phyloP scores from a whole-genome alignment of 257 asterid genomes.

The Ligustrum vulgare region DNA sequence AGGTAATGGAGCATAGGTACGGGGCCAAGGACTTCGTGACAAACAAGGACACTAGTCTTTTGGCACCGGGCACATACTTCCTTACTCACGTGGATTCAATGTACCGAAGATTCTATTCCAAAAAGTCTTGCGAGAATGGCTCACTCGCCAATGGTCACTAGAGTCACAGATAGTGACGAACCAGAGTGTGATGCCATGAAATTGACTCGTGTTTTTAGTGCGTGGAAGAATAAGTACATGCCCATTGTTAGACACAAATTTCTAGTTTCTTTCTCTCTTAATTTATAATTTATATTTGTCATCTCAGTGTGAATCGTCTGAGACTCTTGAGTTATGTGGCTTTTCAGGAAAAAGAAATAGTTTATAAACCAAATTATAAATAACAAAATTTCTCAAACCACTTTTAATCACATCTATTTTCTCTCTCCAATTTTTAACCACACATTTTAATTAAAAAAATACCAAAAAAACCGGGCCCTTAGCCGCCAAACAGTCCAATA shows the following conservation, averaged over 20 bases:
- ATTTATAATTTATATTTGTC: not conserved
- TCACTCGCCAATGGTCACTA: slow-evolving; percentile 70
- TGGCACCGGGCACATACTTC: slow-evolving; percentile 79
- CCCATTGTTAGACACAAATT: not conserved
- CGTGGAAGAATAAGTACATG: slow-evolving; percentile 27
- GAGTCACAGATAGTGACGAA: slow-evolving; percentile 21
- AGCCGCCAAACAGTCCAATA: too few species aligned
- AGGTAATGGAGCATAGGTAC: slow-evolving; percentile 94
- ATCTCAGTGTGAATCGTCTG: not conserved
- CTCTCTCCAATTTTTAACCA: too few species aligned
- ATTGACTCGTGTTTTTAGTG: slow-evolving; percentile 32
- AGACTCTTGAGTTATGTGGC: not conserved
- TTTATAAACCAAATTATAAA: too few species aligned
- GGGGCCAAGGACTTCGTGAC: slow-evolving; percentile 86
- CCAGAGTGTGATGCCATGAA: slow-evolving; percentile 22
- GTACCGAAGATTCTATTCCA: slow-evolving; percentile 81
- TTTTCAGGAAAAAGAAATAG: too few species aligned
- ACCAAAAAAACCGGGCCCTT: too few species aligned
- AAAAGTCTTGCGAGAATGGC: slow-evolving; percentile 64
- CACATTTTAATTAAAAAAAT: too few species aligned
- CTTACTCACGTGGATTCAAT: slow-evolving; percentile 92
- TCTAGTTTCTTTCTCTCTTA: slow-evolving; percentile 3
- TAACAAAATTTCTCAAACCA: too few species aligned
- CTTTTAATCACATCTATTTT: too few species aligned
- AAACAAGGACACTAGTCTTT: slow-evolving; percentile 78